Evolutionary conservation across 2,329 filamentous ascomycete species (phyloP), one percentile per base, ranked within the genome.

Genomic region (Pseudogymnoascus sp.): DNA sequence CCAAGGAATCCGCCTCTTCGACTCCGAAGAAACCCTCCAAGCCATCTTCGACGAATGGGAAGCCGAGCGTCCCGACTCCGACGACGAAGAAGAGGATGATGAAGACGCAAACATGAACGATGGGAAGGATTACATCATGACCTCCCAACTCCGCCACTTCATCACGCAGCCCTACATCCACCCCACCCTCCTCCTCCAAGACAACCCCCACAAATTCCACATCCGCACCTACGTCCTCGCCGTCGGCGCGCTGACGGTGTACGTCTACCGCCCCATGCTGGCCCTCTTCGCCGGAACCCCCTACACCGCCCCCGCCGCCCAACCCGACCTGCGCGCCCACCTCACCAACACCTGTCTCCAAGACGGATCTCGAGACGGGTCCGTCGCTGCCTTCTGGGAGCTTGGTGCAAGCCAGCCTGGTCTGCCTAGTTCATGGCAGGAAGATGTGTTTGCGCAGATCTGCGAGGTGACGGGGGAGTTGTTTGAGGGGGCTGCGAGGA

Each of bases 281-380:
- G 93, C 93, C 0, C 86, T 99, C 37, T 98, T 98, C 77, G 92
- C 95, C 0, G 87, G 85, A 8, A 84, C 85, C 67, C 76, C 86
- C 0, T 99, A 98, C 77, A 72, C 76, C 0, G 74, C 88, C 0
- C 93, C 93, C 0, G 67, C 68, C 25, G 63, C 69, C 8, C 77
- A 78, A 16, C 34, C 51, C 6, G 81, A 89, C 69, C 83, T 96
- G 5, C 85, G 86, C 61, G 82, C 87, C 0, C 95, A 97, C 73
- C 82, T 99, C 2, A 99, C 95, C 51, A 99, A 99, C 75, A 98
- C 95, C 1, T 99, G 95, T 75, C 85, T 97, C 1, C 95, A 98
- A 75, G 82, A 83, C 63, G 68, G 65, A 2, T 75, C 82, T 65
- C 71, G 84, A 65, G 83, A 86, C 67, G 87, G 86, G 62, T 86